phyloP scores from a whole-genome alignment of 2,329 filamentous ascomycete species.

The Talaromyces amestolkiae region DNA sequence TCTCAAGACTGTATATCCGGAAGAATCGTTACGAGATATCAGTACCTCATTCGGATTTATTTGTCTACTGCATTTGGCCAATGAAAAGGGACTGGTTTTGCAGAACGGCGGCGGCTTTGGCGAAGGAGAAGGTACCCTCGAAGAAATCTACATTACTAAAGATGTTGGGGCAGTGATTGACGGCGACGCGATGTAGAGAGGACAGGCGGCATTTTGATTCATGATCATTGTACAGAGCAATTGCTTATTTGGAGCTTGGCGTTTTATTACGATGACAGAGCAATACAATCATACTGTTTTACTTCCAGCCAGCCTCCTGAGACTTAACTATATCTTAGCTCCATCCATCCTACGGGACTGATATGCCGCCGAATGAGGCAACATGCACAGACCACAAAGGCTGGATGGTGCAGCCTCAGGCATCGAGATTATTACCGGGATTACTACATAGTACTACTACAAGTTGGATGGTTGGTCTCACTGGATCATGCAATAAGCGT shows the following conservation, averaged over 20 bases:
- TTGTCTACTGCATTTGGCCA: slow-evolving; percentile 82
- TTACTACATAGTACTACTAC: no score
- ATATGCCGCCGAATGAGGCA: neutral
- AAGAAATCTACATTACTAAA: slow-evolving; percentile 46
- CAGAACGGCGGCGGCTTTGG: slow-evolving; percentile 54
- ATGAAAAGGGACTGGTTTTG: slow-evolving; percentile 84
- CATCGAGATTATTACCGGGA: neutral
- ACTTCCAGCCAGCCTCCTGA: neutral
- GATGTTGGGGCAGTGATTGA: slow-evolving; percentile 42
- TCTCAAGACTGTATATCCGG: slow-evolving; percentile 80
- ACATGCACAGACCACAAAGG: neutral
- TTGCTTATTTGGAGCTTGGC: neutral
- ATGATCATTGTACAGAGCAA: slow-evolving; percentile 13
- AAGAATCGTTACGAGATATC: slow-evolving; percentile 85
- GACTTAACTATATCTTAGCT: neutral
- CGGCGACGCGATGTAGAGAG: slow-evolving; percentile 28
- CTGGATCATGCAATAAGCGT: neutral
- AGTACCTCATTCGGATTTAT: slow-evolving; percentile 90
- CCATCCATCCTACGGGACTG: neutral
- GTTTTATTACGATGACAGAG: neutral
- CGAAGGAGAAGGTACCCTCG: slow-evolving; percentile 33
- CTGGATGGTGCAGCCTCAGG: neutral
- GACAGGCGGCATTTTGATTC: slow-evolving; percentile 2
- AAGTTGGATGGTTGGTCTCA: neutral
- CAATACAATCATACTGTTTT: neutral